Evolutionary conservation across 2,329 filamentous ascomycete species (phyloP), one percentile per base, ranked within the genome.

Genomic region (Diaporthe citriasiana): DNA sequence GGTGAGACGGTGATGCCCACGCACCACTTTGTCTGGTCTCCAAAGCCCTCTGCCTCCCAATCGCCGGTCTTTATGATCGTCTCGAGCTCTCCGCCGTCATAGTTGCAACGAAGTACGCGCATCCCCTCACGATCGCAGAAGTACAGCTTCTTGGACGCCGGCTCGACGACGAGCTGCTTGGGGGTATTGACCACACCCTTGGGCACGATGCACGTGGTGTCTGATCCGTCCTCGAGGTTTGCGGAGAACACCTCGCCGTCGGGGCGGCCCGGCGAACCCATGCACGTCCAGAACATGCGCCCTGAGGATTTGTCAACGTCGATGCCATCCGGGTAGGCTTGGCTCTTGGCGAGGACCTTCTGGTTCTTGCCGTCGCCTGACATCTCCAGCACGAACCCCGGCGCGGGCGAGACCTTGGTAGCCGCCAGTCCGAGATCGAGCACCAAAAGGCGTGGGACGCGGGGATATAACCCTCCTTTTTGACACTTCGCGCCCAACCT

Each of bases 1-100:
- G 81, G 80, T 4, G 85, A 84, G 0, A 92, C 82, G 0, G 86
- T 79, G 50, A 92, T 84, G 2, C 90, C 89, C 7, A 92, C 89
- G 70, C 87, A 90, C 88, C 88, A 90, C 3, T 82, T 80, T 59
- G 77, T 78, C 74, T 75, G 40, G 69, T 87, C 84, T 17, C 79
- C 45, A 47, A 75, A 74, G 0, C 75, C 76, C 4, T 74, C 70
- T 35, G 55, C 68, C 72, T 71, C 75, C 69, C 42, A 71, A 19
- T 71, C 55, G 15, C 69, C 69, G 33, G 74, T 76, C n/a, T 77
- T 73, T 40, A 88, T 71, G 25, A 90, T 50, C 5, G 82, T 77
- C 74, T 86, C 84, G 4, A 84, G 76, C 0, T 79, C 77, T 4
- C 78, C 79, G 2, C 85, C 85, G 74, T 87, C 84, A 0, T 83